Evolutionary conservation across 2,329 filamentous ascomycete genomes (phyloP).

Genomic region (Blastomyces emzantsi): DNA sequence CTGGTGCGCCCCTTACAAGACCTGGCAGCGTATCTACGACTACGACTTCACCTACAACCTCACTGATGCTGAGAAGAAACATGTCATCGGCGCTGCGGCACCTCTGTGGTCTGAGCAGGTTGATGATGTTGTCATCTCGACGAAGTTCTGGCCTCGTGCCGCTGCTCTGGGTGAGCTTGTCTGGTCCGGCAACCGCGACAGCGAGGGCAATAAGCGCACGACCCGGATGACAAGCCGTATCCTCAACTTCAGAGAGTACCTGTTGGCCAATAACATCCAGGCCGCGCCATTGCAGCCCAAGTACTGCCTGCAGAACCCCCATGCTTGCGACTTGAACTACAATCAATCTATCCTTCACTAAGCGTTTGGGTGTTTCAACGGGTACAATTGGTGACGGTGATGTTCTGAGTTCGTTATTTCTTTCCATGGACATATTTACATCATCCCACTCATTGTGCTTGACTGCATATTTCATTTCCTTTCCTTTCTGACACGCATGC

Average conservation of each 20-base stretch:
- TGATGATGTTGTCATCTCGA: slow-evolving; percentile 44
- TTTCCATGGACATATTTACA: background rate
- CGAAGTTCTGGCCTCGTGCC: slow-evolving; percentile 49
- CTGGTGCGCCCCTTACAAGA: slow-evolving; percentile 53
- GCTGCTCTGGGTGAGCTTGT: slow-evolving; percentile 48
- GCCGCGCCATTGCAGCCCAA: slow-evolving; percentile 47
- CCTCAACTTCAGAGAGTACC: slow-evolving; percentile 52
- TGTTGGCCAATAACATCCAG: slow-evolving; percentile 46
- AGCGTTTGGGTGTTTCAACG: background rate
- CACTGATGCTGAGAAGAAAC: slow-evolving; percentile 39
- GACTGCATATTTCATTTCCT: background rate
- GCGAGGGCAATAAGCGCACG: slow-evolving; percentile 43
- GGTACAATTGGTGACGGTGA: background rate
- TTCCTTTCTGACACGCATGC: background rate
- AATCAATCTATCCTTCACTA: slow-evolving; percentile 37
- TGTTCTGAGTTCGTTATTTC: background rate
- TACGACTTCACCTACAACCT: slow-evolving; percentile 48
- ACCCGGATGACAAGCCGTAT: slow-evolving; percentile 48
- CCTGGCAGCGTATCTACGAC: slow-evolving; percentile 53
- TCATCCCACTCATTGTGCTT: background rate
- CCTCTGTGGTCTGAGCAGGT: slow-evolving; percentile 49
- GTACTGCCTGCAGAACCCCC: slow-evolving; percentile 50
- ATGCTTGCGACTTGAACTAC: slow-evolving; percentile 48
- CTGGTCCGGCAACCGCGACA: slow-evolving; percentile 48
- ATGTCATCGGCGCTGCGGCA: slow-evolving; percentile 45